Evolutionary conservation across 2,329 filamentous ascomycete genomes (phyloP).

Genomic region (Exophiala calicioides): DNA sequence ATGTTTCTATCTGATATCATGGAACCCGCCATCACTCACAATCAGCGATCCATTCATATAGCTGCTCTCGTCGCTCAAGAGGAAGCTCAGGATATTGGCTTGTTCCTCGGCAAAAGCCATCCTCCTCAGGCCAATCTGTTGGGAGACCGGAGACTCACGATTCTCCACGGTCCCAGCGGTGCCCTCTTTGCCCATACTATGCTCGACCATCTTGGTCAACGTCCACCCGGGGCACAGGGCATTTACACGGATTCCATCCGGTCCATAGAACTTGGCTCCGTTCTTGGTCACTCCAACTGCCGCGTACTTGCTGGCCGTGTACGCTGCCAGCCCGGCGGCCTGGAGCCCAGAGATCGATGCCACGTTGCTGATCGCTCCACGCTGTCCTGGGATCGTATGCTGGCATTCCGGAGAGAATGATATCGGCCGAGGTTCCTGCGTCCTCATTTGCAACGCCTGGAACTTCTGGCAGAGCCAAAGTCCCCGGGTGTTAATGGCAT

Average conservation of each 20-base stretch:
- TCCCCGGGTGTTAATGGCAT: conserved; percentile 22
- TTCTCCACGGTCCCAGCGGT: conserved; percentile 23
- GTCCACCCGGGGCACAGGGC: conserved; percentile 26
- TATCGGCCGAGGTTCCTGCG: conserved; percentile 17
- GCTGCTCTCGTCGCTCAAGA: conserved; percentile 26
- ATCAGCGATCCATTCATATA: conserved; percentile 22
- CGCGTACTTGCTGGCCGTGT: conserved; percentile 24
- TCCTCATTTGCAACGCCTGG: conserved; percentile 24
- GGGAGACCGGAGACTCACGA: conserved; percentile 17
- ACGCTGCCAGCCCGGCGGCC: conserved; percentile 20
- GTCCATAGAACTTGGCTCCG: conserved; percentile 24
- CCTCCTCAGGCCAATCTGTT: conserved; percentile 18
- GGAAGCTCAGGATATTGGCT: conserved; percentile 24
- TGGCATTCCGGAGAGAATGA: conserved; percentile 9
- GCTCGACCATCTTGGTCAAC: conserved; percentile 23
- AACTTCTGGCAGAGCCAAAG: conserved; percentile 25
- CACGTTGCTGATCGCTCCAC: conserved; percentile 25
- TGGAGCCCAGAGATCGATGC: conserved; percentile 21
- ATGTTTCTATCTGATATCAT: conserved; percentile 20
- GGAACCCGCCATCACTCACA: conserved; percentile 27
- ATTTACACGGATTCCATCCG: conserved; percentile 25
- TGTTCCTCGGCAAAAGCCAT: conserved; percentile 27
- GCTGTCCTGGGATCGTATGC: conserved; percentile 20
- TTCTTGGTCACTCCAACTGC: conserved; percentile 24
- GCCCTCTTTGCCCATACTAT: conserved; percentile 24